Evolutionary conservation across 345 rosid species (phyloP).

Genomic region (Salix udensis): DNA sequence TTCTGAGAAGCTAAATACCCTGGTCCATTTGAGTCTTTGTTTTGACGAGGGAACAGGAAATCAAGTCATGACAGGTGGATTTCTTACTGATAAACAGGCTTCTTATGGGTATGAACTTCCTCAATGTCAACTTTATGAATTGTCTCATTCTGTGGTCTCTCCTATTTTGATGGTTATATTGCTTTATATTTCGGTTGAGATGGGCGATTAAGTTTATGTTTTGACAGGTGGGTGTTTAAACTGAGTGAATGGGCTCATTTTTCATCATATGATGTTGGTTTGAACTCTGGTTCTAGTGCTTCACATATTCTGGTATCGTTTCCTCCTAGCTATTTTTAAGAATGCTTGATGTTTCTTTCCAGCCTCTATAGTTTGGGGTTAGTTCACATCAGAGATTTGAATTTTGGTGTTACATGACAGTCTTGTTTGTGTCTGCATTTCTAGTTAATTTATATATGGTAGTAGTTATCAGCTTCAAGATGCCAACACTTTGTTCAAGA

Average conservation of each 20-base stretch:
- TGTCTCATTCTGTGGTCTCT: not conserved
- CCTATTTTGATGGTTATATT: not conserved
- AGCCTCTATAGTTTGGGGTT: not conserved
- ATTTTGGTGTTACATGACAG: not conserved
- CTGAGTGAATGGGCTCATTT: slow-evolving; percentile 94
- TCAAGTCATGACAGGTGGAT: slow-evolving; percentile 91
- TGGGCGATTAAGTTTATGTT: not conserved
- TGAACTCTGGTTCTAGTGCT: slow-evolving; percentile 83
- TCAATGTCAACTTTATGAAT: not conserved
- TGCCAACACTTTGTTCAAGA: not conserved
- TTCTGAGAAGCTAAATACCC: slow-evolving; percentile 67
- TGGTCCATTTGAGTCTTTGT: slow-evolving; percentile 89
- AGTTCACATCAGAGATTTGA: not conserved
- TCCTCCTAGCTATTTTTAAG: not conserved
- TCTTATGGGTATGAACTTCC: slow-evolving; percentile 67
- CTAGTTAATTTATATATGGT: not conserved
- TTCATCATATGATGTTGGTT: slow-evolving; percentile 82
- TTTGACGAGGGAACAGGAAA: slow-evolving; percentile 97
- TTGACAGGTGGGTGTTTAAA: slow-evolving; percentile 82
- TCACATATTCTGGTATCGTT: slow-evolving; percentile 79
- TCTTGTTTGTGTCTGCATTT: not conserved
- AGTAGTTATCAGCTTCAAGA: not conserved
- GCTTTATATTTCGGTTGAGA: not conserved
- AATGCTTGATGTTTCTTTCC: not conserved
- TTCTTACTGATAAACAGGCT: slow-evolving; percentile 89